Evolutionary conservation across 257 asterid species (phyloP).

Genomic region (Solanum phureja): DNA sequence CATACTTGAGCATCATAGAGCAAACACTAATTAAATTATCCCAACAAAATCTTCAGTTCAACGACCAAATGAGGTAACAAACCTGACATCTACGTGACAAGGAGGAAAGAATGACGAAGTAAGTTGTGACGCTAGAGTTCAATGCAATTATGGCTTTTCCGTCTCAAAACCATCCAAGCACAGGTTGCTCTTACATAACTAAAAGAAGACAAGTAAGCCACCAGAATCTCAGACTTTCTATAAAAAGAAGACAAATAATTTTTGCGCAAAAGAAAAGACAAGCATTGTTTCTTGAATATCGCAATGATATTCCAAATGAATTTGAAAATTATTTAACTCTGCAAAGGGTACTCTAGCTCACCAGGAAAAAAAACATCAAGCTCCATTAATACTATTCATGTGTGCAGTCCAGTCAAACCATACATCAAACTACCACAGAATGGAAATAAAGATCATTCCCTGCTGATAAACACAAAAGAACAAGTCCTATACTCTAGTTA

Average conservation of each 20-base stretch:
- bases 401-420: background rate
- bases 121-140: background rate
- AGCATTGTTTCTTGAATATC: background rate
- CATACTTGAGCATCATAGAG: background rate
- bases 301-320: background rate
- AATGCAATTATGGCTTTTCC: background rate
- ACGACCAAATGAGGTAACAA: background rate
- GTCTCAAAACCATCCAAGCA: background rate
- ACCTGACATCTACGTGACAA: background rate
- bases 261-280: background rate
- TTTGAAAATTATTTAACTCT: background rate
- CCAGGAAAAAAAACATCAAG: background rate
- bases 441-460: background rate
- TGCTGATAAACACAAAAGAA: background rate
- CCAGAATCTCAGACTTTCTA: background rate
- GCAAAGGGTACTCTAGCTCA: background rate
- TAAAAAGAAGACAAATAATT: background rate
- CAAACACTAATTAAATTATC: background rate
- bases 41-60: background rate
- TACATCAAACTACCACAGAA: background rate
- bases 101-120: background rate
- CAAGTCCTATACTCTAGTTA: background rate
- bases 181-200: background rate
- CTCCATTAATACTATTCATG: background rate
- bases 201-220: background rate